A percentile compares a stretch with the other conserved stretches of the same genome.
Evolutionary conservation across 2,329 filamentous ascomycete species (phyloP).

Genomic region (Neonectria magnoliae): DNA sequence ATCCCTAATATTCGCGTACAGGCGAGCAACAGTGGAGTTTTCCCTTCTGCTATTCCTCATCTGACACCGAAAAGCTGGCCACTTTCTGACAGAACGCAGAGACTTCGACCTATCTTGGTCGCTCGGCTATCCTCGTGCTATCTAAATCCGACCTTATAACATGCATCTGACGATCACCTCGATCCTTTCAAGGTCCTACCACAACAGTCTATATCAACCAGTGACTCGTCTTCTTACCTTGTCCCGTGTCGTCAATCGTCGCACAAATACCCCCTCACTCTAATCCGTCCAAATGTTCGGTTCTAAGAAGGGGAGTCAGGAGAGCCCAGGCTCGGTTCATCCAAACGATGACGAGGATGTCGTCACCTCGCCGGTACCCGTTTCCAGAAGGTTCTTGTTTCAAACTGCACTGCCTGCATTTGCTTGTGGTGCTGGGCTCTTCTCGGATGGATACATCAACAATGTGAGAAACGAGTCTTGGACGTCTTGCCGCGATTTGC

Average conservation of each 20-base stretch:
- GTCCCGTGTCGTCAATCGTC: background rate
- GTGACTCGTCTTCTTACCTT: background rate
- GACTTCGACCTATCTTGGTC: slow-evolving; percentile 10
- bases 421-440: slow-evolving; percentile 88
- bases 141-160: slow-evolving; percentile 10
- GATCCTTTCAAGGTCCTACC: background rate
- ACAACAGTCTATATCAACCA: background rate
- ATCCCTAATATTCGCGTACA: background rate
- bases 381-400: slow-evolving; percentile 27
- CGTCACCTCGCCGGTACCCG: slow-evolving; percentile 8
- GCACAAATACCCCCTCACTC: background rate
- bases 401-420: slow-evolving; percentile 71
- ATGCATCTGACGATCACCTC: slow-evolving; percentile 11
- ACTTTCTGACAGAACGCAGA: background rate
- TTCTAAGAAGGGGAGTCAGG: slow-evolving; percentile 26
- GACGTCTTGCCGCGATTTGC: background rate
- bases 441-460: slow-evolving; percentile 93
- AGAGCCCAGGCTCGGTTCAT: slow-evolving; percentile 24
- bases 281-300: slow-evolving; percentile 29
- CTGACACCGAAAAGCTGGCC: slow-evolving; percentile 11
- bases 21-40: background rate
- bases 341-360: slow-evolving; percentile 17
- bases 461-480: slow-evolving; percentile 65
- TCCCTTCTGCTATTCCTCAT: slow-evolving; percentile 16
- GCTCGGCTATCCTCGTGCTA: slow-evolving; percentile 14